Evolutionary conservation across 352 stramenopile species (phyloP), one percentile per base, ranked within the genome.

Genomic region (Pythium graminicola): DNA sequence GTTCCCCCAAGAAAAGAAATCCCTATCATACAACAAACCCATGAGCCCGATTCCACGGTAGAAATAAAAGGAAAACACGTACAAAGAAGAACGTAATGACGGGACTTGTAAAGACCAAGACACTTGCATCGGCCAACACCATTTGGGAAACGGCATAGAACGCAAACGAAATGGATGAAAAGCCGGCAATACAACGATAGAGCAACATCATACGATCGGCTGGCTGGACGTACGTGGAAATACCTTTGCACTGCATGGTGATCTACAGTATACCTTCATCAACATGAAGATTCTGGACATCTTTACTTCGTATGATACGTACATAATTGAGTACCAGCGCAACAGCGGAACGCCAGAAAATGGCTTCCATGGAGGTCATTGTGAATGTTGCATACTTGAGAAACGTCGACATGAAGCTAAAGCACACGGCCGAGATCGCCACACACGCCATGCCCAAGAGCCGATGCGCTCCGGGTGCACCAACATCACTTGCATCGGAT

Each of bases 141-240:
- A 91, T 86, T 57, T 89, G 78, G 14, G 77, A 85, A 9, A 91
- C 44, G 1, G 81, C 76, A 57, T 85, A 88, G 57, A 91, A 91
- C 9, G 68, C 75, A 45, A 87, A 83, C 43, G 70, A 75, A 44
- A 91, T 87, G 47, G 81, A 88, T 28, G 60, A 69, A 35, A 86
- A 91, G 7, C 78, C 81, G 22, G 70, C 66, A 24, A 88, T 55
- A 29, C 73, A 85, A 26, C 81, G 81, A 43, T 73, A 82, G 31
- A 86, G 71, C 23, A 91, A 59, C 64, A 85, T 79, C 45, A 59
- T 49, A 29, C 74, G 77, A 13, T 83, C 61, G 38, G 76, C 54
- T 1, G 65, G 72, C 4, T 54, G 53, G 26, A 91, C 68, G 49
- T 75, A 73, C 58, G 76, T 60, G 19, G 55, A 77, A 49, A 73